Conservation (phyloP, 75 land plant species). For the Pinus albicaulis region DNA sequence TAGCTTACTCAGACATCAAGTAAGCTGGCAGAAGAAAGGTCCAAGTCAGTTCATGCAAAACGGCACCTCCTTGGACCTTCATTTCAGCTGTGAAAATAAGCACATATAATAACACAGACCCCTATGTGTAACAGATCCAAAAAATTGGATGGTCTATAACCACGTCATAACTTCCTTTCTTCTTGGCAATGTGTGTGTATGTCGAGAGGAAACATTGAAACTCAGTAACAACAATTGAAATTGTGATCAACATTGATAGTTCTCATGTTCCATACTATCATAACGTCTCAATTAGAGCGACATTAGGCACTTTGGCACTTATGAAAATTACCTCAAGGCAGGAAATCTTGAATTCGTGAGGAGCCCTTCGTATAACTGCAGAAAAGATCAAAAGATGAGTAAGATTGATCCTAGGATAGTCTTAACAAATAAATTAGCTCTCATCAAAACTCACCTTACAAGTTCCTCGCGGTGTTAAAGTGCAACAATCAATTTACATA, state of each 20-base stretch:
- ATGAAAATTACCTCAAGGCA: slow-evolving; percentile 69
- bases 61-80: background rate
- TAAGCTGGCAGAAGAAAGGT: background rate
- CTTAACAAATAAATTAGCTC: background rate
- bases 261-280: background rate
- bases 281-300: background rate
- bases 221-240: background rate
- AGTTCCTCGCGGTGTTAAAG: background rate
- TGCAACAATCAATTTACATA: background rate
- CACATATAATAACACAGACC: background rate
- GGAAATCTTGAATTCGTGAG: slow-evolving; percentile 96
- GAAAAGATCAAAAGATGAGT: slow-evolving; percentile 3
- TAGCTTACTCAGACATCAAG: background rate
- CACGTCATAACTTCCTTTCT: background rate
- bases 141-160: background rate
- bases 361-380: slow-evolving; percentile 85
- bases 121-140: background rate
- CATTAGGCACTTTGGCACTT: background rate
- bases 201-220: background rate
- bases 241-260: background rate
- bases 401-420: background rate
- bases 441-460: background rate
- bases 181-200: background rate
- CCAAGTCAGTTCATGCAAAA: background rate
- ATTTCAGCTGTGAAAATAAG: background rate